Percentiles rank a stretch among this genome's conserved stretches.
Conservation (phyloP, 208 protist species). For the Wallacemonas rigidus region DNA sequence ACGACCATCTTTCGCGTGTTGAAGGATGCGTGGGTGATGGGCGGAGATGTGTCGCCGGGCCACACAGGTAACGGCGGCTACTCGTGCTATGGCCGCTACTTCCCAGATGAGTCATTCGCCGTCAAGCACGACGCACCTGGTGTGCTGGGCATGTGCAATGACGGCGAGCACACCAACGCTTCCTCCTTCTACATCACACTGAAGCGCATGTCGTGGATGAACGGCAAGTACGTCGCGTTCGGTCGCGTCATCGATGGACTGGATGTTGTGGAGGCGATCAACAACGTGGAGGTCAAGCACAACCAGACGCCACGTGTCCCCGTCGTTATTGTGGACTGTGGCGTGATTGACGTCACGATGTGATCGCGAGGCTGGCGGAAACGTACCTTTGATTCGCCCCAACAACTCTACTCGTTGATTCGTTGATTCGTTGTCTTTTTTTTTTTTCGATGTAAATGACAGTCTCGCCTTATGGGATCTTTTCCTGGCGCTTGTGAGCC, state of each 20-base stretch:
- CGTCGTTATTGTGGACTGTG: constrained; percentile 82
- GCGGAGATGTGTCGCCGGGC: constrained; percentile 84
- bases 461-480: background rate
- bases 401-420: background rate
- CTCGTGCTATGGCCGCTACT: constrained; percentile 90
- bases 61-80: constrained; percentile 90
- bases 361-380: constrained; percentile 16
- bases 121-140: constrained; percentile 82
- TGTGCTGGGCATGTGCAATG: constrained; percentile 91
- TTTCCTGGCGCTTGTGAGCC: background rate
- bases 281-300: constrained; percentile 72
- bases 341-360: constrained; percentile 70
- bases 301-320: constrained; percentile 71
- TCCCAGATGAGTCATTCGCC: constrained; percentile 95
- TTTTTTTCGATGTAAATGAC: background rate
- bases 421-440: background rate
- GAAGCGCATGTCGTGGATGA: constrained; percentile 86
- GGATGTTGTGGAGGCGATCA: constrained; percentile 81
- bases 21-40: constrained; percentile 94
- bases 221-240: constrained; percentile 95
- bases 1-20: constrained; percentile 94
- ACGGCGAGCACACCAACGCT: constrained; percentile 82
- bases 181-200: constrained; percentile 91
- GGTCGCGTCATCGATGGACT: constrained; percentile 94
- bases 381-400: too few species aligned